Conservation (phyloP, 768 basidiomycete genomes). For the Amanita thiersii region DNA sequence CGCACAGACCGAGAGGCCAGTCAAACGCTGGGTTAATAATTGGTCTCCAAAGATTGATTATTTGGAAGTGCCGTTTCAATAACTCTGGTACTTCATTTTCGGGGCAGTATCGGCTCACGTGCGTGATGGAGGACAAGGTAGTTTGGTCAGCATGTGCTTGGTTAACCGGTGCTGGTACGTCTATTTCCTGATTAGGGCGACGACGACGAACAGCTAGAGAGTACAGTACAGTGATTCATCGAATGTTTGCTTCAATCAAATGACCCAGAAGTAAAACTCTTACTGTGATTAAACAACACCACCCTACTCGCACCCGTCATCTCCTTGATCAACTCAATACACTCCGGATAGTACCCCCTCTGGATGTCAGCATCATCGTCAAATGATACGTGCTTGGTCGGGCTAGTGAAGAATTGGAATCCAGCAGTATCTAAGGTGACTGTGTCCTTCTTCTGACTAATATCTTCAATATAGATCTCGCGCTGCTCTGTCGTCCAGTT, state of each 20-base stretch:
- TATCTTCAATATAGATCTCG: slow-evolving; percentile 38
- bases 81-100: slow-evolving; percentile 33
- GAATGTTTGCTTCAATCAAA: not conserved
- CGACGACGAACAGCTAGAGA: slow-evolving; percentile 44
- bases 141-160: slow-evolving; percentile 49
- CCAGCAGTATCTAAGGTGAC: slow-evolving; percentile 40
- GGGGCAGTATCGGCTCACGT: slow-evolving; percentile 47
- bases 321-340: slow-evolving; percentile 47
- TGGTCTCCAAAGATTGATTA: slow-evolving; percentile 57
- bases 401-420: slow-evolving; percentile 32
- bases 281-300: slow-evolving; percentile 43
- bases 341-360: slow-evolving; percentile 54
- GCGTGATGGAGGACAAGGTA: slow-evolving; percentile 28
- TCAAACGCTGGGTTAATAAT: slow-evolving; percentile 39
- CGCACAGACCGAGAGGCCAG: slow-evolving; percentile 43
- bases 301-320: slow-evolving; percentile 52
- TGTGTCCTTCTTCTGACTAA: slow-evolving; percentile 39
- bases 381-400: slow-evolving; percentile 26
- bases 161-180: slow-evolving; percentile 34
- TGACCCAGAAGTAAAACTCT: not conserved
- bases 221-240: not conserved
- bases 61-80: slow-evolving; percentile 42
- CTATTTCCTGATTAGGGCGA: slow-evolving; percentile 26
- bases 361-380: slow-evolving; percentile 40
- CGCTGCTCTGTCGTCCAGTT: slow-evolving; percentile 15